Evolutionary conservation across 331 rosid species (phyloP), one percentile per base, ranked within the genome.

Genomic region (Prunus yedoensis): DNA sequence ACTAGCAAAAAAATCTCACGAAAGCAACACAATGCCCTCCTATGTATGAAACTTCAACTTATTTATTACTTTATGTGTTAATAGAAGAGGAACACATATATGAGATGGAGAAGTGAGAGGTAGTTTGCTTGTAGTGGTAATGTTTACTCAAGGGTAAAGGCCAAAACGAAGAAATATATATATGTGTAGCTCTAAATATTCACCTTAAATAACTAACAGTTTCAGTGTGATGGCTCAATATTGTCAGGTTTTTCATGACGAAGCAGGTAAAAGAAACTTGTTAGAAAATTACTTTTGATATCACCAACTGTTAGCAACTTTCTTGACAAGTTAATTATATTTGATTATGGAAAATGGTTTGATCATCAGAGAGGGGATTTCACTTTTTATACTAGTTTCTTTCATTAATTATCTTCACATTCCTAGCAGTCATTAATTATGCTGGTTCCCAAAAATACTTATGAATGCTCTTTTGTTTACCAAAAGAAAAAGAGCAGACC

Each of bases 21-120:
- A 52, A 52, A 13, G 63, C 20, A 20, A 70, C 27, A 17, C 47
- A 11, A 28, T 50, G 18, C 38, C 14, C 8, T 63, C 49, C 47
- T 3, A 17, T 30, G 16, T 18, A 16, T 49, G 32, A 46, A 45
- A 17, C 10, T 23, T 5, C 50, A 67, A 45, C 35, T 46, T 67
- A 67, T 67, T 54, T 63, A 32, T 63, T 28, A 63, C 47, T 63
- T 63, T 63, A 28, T 3, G 68, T 32, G 47, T 35, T 71, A 35
- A 21, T 35, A 56, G 12, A 57, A 71, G 45, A 51, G 49, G 64
- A 78, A 38, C 49, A 45, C 50, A 54, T 14, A 62, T n/a, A 43
- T 65, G 47, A 52, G 56, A 18, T 35, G 16, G 11, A 68, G 50
- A 65, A 56, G 13, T 62, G 74, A 70, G 43, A 43, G 30, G 1